Evolutionary conservation across 2,329 filamentous ascomycete genomes (phyloP), one percentile per base, ranked within the genome.

Genomic region (Microsporum canis): DNA sequence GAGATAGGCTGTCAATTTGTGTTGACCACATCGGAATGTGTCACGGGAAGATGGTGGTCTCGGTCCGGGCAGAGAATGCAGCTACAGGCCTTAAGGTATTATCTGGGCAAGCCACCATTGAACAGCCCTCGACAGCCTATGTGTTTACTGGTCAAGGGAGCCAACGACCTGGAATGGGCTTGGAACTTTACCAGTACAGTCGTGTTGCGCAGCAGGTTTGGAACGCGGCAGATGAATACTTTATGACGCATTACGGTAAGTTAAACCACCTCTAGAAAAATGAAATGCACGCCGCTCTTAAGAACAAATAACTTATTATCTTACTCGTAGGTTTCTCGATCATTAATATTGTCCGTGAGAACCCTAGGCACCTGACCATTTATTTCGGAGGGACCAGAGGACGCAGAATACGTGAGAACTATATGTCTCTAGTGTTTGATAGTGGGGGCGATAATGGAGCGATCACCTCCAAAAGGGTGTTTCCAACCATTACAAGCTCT

Each of bases 361-460:
- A 99, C 78, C 94, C 94, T 65, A 96, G 96, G 81, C 94, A 97
- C 78, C 85, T 99, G 60, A 99, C 95, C 3, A 89, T 99, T 66
- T 89, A 99, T 80, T 99, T 99, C 71, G 94, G 95, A 78, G 94
- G 94, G 57, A 90, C 94, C 64, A 88, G 90, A 62, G 94, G 94
- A 72, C 99, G 97, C 79, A 91, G 90, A 58, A 99, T 99, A 68
- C 90, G 94, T 65, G 88, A 96, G 72, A 99, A 99, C 78, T 99
- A 99, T 81, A 97, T 97, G 88, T 87, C 92, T 63, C 99, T 99
- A 94, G 97, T 92, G 55, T 99, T 97, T 76, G 94, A 99, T 80
- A 95, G 92, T n/a, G 91, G 99, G 59, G 88, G 88, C 62, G 79
- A 89, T 1, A 94, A 99, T 73, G 94, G 94, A 31, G 84, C 84